Evolutionary conservation across 768 basidiomycete genomes (phyloP).

Genomic region (Collybiopsis luxurians): DNA sequence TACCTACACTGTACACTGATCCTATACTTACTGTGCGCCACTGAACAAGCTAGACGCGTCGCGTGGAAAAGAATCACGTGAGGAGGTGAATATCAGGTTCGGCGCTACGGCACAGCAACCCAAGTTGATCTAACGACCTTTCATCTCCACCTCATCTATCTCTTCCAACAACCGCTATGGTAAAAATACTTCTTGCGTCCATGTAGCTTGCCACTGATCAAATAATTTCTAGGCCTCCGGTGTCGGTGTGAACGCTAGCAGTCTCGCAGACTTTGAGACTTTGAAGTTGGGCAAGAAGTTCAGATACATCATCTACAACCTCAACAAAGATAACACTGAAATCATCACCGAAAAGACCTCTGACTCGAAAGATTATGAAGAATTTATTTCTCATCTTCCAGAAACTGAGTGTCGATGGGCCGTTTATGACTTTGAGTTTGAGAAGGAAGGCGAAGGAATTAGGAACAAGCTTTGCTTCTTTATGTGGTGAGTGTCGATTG

Average conservation of each 20-base stretch:
- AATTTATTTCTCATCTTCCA: constrained; percentile 73
- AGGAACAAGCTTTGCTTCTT: constrained; percentile 86
- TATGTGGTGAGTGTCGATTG: constrained; percentile 68
- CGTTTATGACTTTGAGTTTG: constrained; percentile 89
- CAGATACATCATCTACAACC: constrained; percentile 82
- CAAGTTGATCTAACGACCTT: not conserved
- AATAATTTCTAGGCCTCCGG: constrained; percentile 53
- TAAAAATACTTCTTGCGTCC: not conserved
- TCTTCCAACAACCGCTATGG: constrained; percentile 3
- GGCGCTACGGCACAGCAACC: not conserved
- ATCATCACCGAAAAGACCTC: constrained; percentile 77
- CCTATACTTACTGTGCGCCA: no score
- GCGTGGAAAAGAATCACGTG: no score
- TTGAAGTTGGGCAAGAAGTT: constrained; percentile 74
- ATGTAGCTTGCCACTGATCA: not conserved
- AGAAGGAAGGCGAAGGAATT: constrained; percentile 67
- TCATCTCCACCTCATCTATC: constrained; percentile 3
- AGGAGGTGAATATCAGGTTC: not conserved
- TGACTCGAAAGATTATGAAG: constrained; percentile 52
- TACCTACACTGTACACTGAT: no score
- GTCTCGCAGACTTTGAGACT: constrained; percentile 57
- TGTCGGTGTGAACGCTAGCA: constrained; percentile 54
- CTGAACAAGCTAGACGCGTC: no score
- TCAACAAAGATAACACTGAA: constrained; percentile 61
- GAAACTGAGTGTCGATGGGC: constrained; percentile 79